phyloP scores from a whole-genome alignment of 1,284 basidiomycete genomes.

The Trametes polyzona region DNA sequence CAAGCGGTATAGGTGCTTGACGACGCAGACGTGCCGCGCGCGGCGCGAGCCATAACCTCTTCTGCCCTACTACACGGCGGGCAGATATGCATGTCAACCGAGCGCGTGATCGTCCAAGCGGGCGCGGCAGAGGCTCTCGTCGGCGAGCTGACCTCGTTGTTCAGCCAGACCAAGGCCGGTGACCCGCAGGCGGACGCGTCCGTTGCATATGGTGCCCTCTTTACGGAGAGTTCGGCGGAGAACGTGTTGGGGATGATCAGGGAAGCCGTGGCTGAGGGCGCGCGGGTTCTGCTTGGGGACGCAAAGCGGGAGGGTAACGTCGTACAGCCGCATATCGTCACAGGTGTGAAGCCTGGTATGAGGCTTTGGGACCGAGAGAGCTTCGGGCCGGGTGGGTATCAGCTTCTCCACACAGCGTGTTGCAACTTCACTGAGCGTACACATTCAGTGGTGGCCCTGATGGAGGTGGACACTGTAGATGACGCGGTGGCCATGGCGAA shows the following conservation, averaged over 20 bases:
- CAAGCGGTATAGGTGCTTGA: slow-evolving; percentile 63
- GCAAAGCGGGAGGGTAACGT: slow-evolving; percentile 43
- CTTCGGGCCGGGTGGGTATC: slow-evolving; percentile 56
- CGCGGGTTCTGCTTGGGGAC: slow-evolving; percentile 55
- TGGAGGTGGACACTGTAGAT: slow-evolving; percentile 48
- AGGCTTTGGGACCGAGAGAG: slow-evolving; percentile 56
- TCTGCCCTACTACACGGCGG: slow-evolving; percentile 66
- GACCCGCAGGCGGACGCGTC: slow-evolving; percentile 29
- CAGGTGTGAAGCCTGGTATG: slow-evolving; percentile 53
- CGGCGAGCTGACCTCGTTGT: slow-evolving; percentile 41
- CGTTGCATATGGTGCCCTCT: slow-evolving; percentile 45
- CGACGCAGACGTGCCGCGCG: slow-evolving; percentile 63
- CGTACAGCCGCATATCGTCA: slow-evolving; percentile 58
- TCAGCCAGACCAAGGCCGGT: slow-evolving; percentile 41
- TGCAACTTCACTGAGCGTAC: background rate
- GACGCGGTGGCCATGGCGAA: slow-evolving; percentile 59
- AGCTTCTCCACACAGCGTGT: background rate
- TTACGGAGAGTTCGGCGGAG: slow-evolving; percentile 52
- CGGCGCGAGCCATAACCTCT: slow-evolving; percentile 55
- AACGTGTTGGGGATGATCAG: slow-evolving; percentile 50
- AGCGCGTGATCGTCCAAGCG: slow-evolving; percentile 63
- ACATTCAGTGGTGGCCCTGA: slow-evolving; percentile 47
- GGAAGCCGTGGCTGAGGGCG: slow-evolving; percentile 56
- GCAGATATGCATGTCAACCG: slow-evolving; percentile 74
- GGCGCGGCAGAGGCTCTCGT: slow-evolving; percentile 42